These are phyloP conservation scores for Mariannaea elegans DNA, from an alignment of 2,329 filamentous ascomycete genomes.

Conservation along the genomic window DNA sequence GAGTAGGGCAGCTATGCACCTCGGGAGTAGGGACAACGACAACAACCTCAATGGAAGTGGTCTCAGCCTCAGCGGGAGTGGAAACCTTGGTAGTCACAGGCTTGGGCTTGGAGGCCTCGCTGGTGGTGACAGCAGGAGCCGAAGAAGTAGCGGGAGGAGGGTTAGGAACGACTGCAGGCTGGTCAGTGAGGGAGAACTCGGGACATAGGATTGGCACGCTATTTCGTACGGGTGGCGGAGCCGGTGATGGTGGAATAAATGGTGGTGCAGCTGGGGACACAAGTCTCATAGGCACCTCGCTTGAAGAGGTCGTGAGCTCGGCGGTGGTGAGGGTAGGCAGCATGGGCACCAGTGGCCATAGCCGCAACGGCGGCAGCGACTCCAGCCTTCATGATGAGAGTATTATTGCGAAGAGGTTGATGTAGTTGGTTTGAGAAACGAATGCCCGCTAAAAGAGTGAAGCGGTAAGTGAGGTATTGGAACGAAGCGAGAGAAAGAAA, in stretches of 20 bases:
- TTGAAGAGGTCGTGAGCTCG: conserved; percentile 70
- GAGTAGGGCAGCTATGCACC: conserved; percentile 65
- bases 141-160: conserved; percentile 39
- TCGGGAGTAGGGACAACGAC: conserved; percentile 61
- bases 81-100: conserved; percentile 34
- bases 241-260: conserved; percentile 77
- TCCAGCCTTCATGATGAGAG: conserved; percentile 76
- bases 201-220: not conserved
- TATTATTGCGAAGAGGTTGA: conserved; percentile 24
- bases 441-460: conserved; percentile 91
- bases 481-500: conserved; percentile 61
- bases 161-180: conserved; percentile 49
- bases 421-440: conserved; percentile 56
- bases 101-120: conserved; percentile 32
- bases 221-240: conserved; percentile 67
- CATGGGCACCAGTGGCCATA: conserved; percentile 64
- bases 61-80: conserved; percentile 17
- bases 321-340: conserved; percentile 66
- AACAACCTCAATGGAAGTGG: conserved; percentile 47
- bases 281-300: conserved; percentile 58
- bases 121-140: conserved; percentile 28
- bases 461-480: conserved; percentile 67
- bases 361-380: conserved; percentile 72
- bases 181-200: conserved; percentile 25
- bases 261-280: conserved; percentile 73